A percentile compares a stretch with the other conserved stretches of the same genome.
phyloP scores from a whole-genome alignment of 139 green algal species.

The Chlorella sorokiniana region DNA sequence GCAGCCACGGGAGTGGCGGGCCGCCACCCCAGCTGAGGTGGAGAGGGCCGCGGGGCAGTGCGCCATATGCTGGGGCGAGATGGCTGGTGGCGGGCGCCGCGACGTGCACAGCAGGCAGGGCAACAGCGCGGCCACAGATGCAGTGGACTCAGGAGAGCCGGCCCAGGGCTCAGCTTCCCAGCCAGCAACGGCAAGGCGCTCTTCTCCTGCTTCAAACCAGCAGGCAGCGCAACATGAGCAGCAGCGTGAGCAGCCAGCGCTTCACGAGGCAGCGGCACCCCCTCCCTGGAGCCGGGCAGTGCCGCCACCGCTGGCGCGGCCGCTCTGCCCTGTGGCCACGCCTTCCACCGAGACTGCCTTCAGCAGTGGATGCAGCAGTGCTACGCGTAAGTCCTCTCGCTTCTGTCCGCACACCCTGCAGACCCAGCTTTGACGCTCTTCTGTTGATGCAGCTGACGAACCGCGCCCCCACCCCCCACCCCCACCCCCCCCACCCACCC shows the following conservation, averaged over 20 bases:
- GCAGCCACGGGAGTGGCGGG: slow-evolving; percentile 25
- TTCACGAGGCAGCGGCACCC: background rate
- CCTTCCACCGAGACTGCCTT: slow-evolving; percentile 79
- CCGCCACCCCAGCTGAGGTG: slow-evolving; percentile 67
- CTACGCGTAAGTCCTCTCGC: slow-evolving; percentile 45
- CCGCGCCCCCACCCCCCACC: background rate
- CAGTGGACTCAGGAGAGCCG: no score
- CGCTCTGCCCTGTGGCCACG: slow-evolving; percentile 73
- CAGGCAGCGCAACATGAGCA: background rate
- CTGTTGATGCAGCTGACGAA: background rate
- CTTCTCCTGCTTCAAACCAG: no score
- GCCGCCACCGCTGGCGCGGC: slow-evolving; percentile 26
- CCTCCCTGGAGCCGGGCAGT: background rate
- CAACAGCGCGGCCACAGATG: background rate
- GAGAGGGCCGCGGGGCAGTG: slow-evolving; percentile 79
- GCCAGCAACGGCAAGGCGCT: no score
- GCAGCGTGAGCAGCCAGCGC: no score
- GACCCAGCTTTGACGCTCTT: background rate
- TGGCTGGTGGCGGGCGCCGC: slow-evolving; percentile 34
- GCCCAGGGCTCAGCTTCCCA: no score
- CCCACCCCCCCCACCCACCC: background rate
- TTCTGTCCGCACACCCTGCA: background rate
- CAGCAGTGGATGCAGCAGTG: slow-evolving; percentile 83
- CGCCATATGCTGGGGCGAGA: slow-evolving; percentile 80
- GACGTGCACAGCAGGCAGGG: background rate